Evolutionary conservation across 2,329 filamentous ascomycete genomes (phyloP).

Genomic region (Cladosporium sp.): DNA sequence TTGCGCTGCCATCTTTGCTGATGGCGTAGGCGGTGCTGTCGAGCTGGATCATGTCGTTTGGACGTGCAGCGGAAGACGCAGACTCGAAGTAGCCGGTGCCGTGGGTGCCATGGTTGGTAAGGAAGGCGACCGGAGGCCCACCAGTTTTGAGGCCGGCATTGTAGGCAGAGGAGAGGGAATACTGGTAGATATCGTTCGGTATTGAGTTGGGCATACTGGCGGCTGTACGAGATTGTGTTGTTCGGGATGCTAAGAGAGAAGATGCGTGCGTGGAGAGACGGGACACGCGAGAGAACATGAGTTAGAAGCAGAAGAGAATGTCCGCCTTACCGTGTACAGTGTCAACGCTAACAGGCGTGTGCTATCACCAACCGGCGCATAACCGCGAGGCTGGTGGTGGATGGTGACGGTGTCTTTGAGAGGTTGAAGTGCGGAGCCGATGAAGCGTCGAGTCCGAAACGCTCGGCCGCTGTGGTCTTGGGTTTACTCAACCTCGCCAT

Average conservation of each 20-base stretch:
- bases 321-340: constrained; percentile 13
- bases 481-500: neutral
- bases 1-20: constrained; percentile 36
- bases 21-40: constrained; percentile 40
- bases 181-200: constrained; percentile 51
- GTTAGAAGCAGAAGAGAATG: constrained; percentile 3
- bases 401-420: constrained; percentile 9
- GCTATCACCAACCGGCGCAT: constrained; percentile 22
- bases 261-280: neutral
- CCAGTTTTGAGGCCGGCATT: constrained; percentile 41
- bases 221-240: neutral
- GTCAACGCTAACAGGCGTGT: constrained; percentile 15
- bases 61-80: constrained; percentile 17
- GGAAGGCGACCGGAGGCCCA: constrained; percentile 39
- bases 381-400: constrained; percentile 1
- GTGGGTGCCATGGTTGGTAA: constrained; percentile 46
- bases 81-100: constrained; percentile 45
- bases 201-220: constrained; percentile 42
- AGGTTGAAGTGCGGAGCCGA: constrained; percentile 19
- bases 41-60: constrained; percentile 39
- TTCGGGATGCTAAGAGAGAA: neutral
- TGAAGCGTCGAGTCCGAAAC: constrained; percentile 13
- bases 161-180: constrained; percentile 43
- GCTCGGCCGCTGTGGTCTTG: neutral
- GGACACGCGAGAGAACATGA: neutral